These are phyloP conservation scores for Henckelia pumila DNA, from an alignment of 257 asterid genomes.

Conservation along the genomic window DNA sequence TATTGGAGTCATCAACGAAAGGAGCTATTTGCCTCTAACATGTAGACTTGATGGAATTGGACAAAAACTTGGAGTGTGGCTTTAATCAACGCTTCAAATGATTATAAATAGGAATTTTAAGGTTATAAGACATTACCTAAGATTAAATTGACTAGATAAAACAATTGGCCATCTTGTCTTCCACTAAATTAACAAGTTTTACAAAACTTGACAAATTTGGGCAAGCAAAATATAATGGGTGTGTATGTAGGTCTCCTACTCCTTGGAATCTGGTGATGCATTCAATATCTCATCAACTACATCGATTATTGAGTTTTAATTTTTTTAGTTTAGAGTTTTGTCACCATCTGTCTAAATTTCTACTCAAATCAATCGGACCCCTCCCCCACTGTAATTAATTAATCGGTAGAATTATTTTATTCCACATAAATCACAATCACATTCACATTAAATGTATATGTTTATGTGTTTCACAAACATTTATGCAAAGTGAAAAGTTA, in stretches of 20 bases:
- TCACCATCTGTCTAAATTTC: conserved; percentile 28
- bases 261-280: conserved; percentile 40
- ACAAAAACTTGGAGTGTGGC: conserved; percentile 23
- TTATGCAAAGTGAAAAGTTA: no score
- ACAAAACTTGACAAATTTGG: neutral
- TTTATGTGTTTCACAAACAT: neutral
- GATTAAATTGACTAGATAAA: no score
- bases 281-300: conserved; percentile 35
- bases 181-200: conserved; percentile 16
- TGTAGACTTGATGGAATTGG: no score
- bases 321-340: conserved; percentile 22
- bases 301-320: conserved; percentile 5
- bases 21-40: no score
- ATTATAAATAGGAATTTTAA: conserved; percentile 28
- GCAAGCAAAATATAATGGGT: conserved; percentile 29
- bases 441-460: neutral
- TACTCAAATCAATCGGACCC: conserved; percentile 22
- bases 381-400: conserved; percentile 9
- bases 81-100: conserved; percentile 39
- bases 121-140: conserved; percentile 24
- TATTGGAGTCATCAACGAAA: no score
- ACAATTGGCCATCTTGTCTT: conserved; percentile 22
- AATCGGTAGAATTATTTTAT: neutral
- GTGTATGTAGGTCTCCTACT: conserved; percentile 28
- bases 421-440: neutral